Percentiles rank a stretch among this genome's conserved stretches.
Evolutionary conservation across 1,284 basidiomycete species (phyloP).

Genomic region (Malassezia pachydermatis): DNA sequence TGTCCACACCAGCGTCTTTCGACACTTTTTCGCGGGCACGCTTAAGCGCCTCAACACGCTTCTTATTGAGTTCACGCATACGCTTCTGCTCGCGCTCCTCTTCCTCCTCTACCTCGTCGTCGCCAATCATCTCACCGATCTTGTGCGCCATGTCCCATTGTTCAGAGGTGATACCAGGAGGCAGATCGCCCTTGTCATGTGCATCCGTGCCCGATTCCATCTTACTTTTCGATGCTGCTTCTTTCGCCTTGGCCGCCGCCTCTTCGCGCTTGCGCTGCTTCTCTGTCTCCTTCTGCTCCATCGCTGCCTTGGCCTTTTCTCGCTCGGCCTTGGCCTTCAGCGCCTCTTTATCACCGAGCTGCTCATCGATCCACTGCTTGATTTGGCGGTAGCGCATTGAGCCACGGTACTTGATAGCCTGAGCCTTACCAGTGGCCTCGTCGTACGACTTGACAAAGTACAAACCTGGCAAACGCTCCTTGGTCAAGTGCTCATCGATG

Average conservation of each 20-base stretch:
- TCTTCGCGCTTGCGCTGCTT: constrained; percentile 12
- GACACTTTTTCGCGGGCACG: constrained; percentile 18
- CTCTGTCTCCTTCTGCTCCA: constrained; percentile 4
- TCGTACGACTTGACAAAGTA: constrained; percentile 26
- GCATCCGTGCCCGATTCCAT: too few species aligned
- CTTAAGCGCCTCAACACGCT: constrained; percentile 2
- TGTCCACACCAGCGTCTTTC: constrained; percentile 17
- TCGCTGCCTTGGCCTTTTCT: constrained; percentile 21
- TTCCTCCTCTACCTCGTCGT: constrained; percentile 12
- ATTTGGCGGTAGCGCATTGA: constrained; percentile 35
- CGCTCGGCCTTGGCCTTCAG: constrained; percentile 20
- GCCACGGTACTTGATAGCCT: constrained; percentile 31
- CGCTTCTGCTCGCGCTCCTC: constrained; percentile 10
- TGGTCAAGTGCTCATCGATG: constrained; percentile 29
- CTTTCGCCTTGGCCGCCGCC: constrained; percentile 11
- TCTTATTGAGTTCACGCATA: background rate
- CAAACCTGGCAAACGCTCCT: constrained; percentile 30
- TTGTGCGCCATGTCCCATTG: background rate
- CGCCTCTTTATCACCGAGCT: constrained; percentile 6
- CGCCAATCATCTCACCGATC: background rate
- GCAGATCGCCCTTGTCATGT: too few species aligned
- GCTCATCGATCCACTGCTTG: constrained; percentile 35
- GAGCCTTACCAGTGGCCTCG: constrained; percentile 16
- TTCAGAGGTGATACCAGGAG: background rate
- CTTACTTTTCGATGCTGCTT: background rate